phyloP scores from a whole-genome alignment of 371 early-diverging fungal genomes.

The Mucor plumbeus region DNA sequence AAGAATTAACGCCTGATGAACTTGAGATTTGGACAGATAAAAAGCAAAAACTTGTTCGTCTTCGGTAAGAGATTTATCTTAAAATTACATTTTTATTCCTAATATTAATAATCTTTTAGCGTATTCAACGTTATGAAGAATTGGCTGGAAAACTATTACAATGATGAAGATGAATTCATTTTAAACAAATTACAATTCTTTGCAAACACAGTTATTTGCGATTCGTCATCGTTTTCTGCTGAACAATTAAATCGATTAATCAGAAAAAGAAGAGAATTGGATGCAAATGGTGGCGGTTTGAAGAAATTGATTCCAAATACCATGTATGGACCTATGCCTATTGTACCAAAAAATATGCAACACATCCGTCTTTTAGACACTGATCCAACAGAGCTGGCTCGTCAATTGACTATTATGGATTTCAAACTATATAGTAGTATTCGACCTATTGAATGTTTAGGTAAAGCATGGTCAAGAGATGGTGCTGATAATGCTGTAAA shows the following conservation, averaged over 20 bases:
- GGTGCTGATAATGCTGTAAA: conserved; percentile 68
- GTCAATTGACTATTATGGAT: conserved; percentile 93
- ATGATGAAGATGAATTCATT: conserved; percentile 71
- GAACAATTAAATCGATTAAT: conserved; percentile 75
- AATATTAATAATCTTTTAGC: conserved; percentile 16
- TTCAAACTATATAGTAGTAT: conserved; percentile 80
- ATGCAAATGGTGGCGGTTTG: conserved; percentile 53
- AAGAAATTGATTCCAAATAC: conserved; percentile 67
- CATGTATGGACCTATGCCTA: conserved; percentile 52
- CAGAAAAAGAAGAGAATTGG: conserved; percentile 66
- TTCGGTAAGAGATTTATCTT: conserved; percentile 55
- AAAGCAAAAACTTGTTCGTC: conserved; percentile 83
- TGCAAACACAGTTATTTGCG: conserved; percentile 76
- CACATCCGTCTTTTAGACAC: conserved; percentile 77
- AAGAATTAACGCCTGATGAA: conserved; percentile 69
- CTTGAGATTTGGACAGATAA: conserved; percentile 81
- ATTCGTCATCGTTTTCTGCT: conserved; percentile 71
- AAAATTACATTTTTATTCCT: neutral
- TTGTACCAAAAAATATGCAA: conserved; percentile 70
- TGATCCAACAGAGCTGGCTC: conserved; percentile 91
- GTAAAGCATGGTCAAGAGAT: conserved; percentile 87
- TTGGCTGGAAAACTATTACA: conserved; percentile 89
- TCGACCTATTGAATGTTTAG: conserved; percentile 84
- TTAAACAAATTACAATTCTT: conserved; percentile 80
- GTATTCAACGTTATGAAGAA: conserved; percentile 89